Base-by-base conservation (phyloP, 345 rosid genomes). In the Trapa incisa region DNA sequence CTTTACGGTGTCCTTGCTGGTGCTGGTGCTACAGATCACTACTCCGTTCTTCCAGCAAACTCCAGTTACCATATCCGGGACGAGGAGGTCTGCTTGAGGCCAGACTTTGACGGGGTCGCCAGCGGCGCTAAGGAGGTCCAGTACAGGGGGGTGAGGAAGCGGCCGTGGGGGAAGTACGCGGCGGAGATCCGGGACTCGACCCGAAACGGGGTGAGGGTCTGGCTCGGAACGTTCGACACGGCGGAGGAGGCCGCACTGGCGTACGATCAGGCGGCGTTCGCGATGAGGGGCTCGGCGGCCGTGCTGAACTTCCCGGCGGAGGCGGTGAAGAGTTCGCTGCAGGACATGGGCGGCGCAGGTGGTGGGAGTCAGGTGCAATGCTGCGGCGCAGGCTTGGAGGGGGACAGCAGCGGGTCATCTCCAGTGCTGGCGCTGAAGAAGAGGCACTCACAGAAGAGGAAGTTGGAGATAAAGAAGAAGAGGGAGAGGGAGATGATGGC, bases 111-210 rank as follows among this genome's bases (percentile, higher is more conserved):
- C 35, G 70, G 65, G 37, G 75, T 54, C 38, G 71, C 64, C 0
- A 6, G 29, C 29, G 29, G 56, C 0, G 6, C 10, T 0, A 71
- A 64, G 37, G 83, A 78, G 70, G 47, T 72, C 13, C 65, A 81
- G 5, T 86, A 77, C 52, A 67, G 92, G 61, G 89, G 92, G 1
- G 92, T 86, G 2, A 71, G 92, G 77, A 65, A 64, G 76, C 75
- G 92, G 64, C 89, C 92, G 0, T 86, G 88, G 91, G 91, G 87
- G 2, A 86, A 86, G 64, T 86, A 68, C 37, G 91, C 91, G 1
- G 91, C 91, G 1, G 91, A 86, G 74, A 86, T 86, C 52, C 71
- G 91, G 57, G 91, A 86, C 54, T 86, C 91, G 6, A 86, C 91
- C 0, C 81, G 88, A 69, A 82, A 82, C 11, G 87, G 88, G 0